Percentiles rank a stretch among this genome's conserved stretches.
phyloP scores from a whole-genome alignment of 768 basidiomycete genomes.

The Calocybe gangraenosa region DNA sequence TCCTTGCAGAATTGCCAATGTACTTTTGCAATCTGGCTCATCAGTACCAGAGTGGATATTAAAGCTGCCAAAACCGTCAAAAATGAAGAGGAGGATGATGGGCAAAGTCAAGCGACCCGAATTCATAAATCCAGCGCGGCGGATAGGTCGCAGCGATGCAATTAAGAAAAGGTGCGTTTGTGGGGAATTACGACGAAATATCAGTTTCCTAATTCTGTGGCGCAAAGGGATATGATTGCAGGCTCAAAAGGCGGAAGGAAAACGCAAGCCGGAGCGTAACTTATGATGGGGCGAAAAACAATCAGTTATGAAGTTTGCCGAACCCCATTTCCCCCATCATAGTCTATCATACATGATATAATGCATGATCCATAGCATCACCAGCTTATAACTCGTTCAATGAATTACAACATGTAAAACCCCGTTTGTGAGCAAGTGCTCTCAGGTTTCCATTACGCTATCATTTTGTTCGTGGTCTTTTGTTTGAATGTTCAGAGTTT shows the following conservation, averaged over 20 bases:
- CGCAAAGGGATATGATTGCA: conserved; percentile 69
- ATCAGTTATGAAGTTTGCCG: background rate
- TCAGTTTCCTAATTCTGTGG: background rate
- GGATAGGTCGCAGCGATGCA: conserved; percentile 64
- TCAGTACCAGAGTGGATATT: conserved; percentile 91
- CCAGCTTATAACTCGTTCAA: no score
- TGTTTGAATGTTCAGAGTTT: conserved; percentile 27
- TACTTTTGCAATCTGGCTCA: conserved; percentile 90
- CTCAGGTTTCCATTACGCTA: background rate
- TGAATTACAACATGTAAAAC: no score
- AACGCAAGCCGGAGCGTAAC: no score
- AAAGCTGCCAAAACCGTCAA: conserved; percentile 91
- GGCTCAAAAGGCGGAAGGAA: conserved; percentile 66
- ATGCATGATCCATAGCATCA: no score
- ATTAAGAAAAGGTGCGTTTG: conserved; percentile 62
- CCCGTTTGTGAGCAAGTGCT: no score
- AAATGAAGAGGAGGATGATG: conserved; percentile 81
- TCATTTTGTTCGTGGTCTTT: conserved; percentile 32
- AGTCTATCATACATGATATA: no score
- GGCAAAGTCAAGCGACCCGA: conserved; percentile 81
- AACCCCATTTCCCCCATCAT: no score
- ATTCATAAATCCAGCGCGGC: conserved; percentile 64
- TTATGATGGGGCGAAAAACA: no score
- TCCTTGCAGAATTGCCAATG: conserved; percentile 81
- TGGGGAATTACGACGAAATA: background rate